Evolutionary conservation across 208 protist species (phyloP).

Genomic region (Histomonas meleagridis): DNA sequence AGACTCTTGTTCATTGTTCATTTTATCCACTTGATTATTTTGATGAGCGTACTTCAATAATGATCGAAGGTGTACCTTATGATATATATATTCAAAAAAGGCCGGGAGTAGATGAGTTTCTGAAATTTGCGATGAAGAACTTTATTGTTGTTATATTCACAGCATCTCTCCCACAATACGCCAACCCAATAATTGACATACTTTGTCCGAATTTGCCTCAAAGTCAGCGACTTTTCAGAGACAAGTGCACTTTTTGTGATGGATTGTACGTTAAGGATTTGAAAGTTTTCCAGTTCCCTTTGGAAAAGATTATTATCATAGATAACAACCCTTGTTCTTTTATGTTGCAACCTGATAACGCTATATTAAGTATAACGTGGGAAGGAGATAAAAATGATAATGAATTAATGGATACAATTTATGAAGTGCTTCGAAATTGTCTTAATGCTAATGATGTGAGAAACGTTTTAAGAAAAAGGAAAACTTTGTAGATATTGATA

Average conservation of each 20-base stretch:
- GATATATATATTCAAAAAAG: constrained; percentile 45
- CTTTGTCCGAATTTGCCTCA: neutral
- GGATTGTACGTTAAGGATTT: constrained; percentile 50
- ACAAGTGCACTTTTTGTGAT: constrained; percentile 42
- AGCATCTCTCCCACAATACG: constrained; percentile 40
- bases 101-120: constrained; percentile 46
- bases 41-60: constrained; percentile 40
- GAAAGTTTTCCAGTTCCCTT: constrained; percentile 29
- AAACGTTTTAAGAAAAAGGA: too few species aligned
- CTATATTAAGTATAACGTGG: constrained; percentile 41
- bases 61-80: neutral
- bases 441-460: neutral
- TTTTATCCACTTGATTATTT: constrained; percentile 39
- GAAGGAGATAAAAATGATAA: constrained; percentile 33
- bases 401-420: neutral
- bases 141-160: constrained; percentile 52
- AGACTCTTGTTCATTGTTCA: constrained; percentile 50
- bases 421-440: neutral
- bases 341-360: constrained; percentile 42
- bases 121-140: neutral
- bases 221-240: constrained; percentile 38
- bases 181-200: constrained; percentile 15
- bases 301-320: constrained; percentile 44
- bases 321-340: constrained; percentile 50
- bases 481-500: too few species aligned